phyloP scores from a whole-genome alignment of 306 rosid genomes.

The Vigna reflexopilosa region DNA sequence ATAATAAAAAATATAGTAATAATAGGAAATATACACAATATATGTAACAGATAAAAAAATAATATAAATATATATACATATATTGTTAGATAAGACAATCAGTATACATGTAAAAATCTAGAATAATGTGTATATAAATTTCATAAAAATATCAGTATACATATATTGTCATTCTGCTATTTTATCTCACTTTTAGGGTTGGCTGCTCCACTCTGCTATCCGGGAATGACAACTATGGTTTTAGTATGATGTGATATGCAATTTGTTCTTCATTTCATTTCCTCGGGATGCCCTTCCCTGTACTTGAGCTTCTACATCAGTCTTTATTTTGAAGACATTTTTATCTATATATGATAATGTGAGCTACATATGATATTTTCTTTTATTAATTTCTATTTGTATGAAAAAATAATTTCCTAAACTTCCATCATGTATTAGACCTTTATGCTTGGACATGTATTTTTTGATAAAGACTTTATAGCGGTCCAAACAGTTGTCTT shows the following conservation, averaged over 20 bases:
- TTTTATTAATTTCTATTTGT: slow-evolving; percentile 20
- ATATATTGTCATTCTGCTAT: no score
- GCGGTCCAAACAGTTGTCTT: background rate
- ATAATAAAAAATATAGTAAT: no score
- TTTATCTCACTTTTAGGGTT: no score
- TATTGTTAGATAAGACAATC: no score
- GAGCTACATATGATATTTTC: background rate
- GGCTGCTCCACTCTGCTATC: no score
- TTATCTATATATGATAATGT: slow-evolving; percentile 14
- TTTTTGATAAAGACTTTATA: background rate
- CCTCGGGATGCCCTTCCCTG: background rate
- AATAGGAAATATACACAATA: no score
- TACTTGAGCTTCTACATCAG: slow-evolving; percentile 27
- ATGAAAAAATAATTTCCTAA: background rate
- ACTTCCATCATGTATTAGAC: background rate
- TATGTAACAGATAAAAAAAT: no score
- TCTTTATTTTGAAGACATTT: background rate
- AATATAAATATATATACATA: no score
- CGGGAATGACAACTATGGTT: no score
- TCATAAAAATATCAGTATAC: no score
- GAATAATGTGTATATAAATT: no score
- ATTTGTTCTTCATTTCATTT: slow-evolving; percentile 39
- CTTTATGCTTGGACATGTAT: background rate
- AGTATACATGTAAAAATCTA: no score
- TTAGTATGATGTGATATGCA: slow-evolving; percentile 31